Conservation (phyloP, 2,329 filamentous ascomycete genomes). For the Hypoxylon sp. region DNA sequence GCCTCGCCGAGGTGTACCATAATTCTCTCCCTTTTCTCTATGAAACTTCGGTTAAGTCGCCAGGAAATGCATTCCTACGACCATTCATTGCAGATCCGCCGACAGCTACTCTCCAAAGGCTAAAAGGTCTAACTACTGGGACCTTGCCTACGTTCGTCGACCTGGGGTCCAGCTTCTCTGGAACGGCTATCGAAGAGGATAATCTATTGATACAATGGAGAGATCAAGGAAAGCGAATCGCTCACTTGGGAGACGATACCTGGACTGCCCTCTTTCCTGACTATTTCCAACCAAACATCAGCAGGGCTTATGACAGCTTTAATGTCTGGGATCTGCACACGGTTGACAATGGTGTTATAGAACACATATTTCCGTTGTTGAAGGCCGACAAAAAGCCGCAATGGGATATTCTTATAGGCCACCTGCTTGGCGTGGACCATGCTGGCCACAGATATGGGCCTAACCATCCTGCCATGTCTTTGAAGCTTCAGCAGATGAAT, state of each 20-base stretch:
- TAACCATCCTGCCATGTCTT: conserved; percentile 90
- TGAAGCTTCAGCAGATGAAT: conserved; percentile 94
- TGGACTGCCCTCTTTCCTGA: conserved; percentile 94
- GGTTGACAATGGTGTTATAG: conserved; percentile 93
- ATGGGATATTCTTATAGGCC: conserved; percentile 96
- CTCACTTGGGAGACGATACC: conserved; percentile 97
- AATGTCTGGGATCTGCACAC: conserved; percentile 99
- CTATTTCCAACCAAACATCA: conserved; percentile 91
- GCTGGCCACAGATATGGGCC: conserved; percentile 97
- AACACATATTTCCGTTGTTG: conserved; percentile 90
- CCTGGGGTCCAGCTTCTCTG: conserved; percentile 93
- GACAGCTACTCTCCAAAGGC: conserved; percentile 89
- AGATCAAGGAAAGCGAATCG: conserved; percentile 79
- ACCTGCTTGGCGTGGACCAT: conserved; percentile 96
- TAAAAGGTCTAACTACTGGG: conserved; percentile 95
- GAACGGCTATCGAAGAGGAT: conserved; percentile 95
- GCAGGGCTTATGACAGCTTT: conserved; percentile 93
- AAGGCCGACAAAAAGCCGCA: conserved; percentile 73
- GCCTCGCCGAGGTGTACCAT: conserved; percentile 77
- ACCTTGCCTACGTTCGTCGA: conserved; percentile 96
- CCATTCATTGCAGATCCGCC: conserved; percentile 98
- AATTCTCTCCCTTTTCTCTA: conserved; percentile 90
- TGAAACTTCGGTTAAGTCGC: conserved; percentile 81
- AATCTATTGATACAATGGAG: conserved; percentile 77
- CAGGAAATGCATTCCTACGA: conserved; percentile 87